A percentile compares a stretch with the other conserved stretches of the same genome.
Evolutionary conservation across 2,329 filamentous ascomycete species (phyloP).

Genomic region (Colletotrichum salicis): DNA sequence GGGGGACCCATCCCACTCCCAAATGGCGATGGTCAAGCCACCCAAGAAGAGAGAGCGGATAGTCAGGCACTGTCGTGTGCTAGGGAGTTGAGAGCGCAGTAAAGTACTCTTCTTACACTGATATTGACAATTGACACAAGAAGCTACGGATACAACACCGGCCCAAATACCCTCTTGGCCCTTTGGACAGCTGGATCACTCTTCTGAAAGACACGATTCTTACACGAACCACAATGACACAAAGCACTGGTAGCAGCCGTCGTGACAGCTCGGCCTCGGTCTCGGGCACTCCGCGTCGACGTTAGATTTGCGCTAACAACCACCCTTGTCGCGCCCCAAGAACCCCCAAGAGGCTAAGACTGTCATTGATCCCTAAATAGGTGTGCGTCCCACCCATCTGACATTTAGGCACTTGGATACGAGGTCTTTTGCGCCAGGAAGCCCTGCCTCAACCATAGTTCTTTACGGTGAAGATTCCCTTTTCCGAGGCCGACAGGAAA

Average conservation of each 20-base stretch:
- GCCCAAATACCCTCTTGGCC: no score
- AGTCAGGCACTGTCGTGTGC: no score
- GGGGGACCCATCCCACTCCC: background rate
- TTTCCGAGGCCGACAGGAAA: background rate
- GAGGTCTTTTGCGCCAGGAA: conserved; percentile 11
- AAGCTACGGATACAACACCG: no score
- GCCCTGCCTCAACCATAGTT: background rate
- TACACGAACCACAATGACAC: no score
- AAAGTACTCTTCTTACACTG: no score
- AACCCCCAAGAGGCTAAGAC: conserved; percentile 15
- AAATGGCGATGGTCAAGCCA: no score
- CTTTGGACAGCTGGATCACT: no score
- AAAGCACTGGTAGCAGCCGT: no score
- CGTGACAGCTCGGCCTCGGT: background rate
- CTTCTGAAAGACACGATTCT: no score
- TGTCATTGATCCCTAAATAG: conserved; percentile 1
- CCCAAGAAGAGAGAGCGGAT: no score
- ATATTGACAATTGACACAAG: no score
- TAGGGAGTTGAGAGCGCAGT: no score
- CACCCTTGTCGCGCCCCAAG: conserved; percentile 2
- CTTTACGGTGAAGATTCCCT: background rate
- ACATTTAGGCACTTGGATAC: conserved; percentile 3
- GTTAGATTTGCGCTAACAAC: background rate
- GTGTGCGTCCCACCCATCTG: background rate
- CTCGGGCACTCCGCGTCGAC: background rate